Conservation (phyloP, 164 flowering plant species). For the Chloranthus sessilifolius region DNA sequence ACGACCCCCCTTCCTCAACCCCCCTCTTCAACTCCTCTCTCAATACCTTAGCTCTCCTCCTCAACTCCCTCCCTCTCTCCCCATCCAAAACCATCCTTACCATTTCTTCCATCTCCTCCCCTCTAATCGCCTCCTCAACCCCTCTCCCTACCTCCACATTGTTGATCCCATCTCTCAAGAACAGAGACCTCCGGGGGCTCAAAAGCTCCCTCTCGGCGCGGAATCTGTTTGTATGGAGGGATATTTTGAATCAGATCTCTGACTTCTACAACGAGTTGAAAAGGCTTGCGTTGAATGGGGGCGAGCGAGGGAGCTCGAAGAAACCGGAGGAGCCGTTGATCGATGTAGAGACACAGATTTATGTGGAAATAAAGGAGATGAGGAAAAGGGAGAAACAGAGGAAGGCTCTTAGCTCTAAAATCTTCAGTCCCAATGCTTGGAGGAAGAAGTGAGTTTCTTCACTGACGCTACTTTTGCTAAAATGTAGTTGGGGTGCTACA, state of each 20-base stretch:
- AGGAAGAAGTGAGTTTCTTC: constrained; percentile 13
- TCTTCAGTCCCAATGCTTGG: constrained; percentile 12
- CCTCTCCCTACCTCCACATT: constrained; percentile 24
- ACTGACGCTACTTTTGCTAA: neutral
- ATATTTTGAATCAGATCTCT: constrained; percentile 46
- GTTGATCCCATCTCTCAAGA: constrained; percentile 15
- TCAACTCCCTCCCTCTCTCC: constrained; percentile 14
- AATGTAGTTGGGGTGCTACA: too few relatives aligned
- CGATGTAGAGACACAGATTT: constrained; percentile 30
- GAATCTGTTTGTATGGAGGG: constrained; percentile 64
- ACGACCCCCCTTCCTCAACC: constrained; percentile 7
- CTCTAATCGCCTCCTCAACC: constrained; percentile 1
- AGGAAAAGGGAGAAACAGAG: constrained; percentile 28
- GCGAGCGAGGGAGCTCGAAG: constrained; percentile 24
- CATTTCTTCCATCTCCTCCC: constrained; percentile 5
- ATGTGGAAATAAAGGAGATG: constrained; percentile 22
- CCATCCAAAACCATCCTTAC: constrained; percentile 12
- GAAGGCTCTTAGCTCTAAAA: constrained; percentile 26
- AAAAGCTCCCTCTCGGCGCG: constrained; percentile 47
- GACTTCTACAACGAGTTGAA: constrained; percentile 24
- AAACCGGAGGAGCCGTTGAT: constrained; percentile 38
- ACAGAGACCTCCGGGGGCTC: constrained; percentile 12
- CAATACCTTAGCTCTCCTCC: constrained; percentile 7
- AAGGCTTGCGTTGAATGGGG: constrained; percentile 41
- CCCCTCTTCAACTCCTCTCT: constrained; percentile 13